Evolutionary conservation across 129 eudicot genomes (phyloP), one percentile per base, ranked within the genome.

Genomic region (Escallonia herrerae): DNA sequence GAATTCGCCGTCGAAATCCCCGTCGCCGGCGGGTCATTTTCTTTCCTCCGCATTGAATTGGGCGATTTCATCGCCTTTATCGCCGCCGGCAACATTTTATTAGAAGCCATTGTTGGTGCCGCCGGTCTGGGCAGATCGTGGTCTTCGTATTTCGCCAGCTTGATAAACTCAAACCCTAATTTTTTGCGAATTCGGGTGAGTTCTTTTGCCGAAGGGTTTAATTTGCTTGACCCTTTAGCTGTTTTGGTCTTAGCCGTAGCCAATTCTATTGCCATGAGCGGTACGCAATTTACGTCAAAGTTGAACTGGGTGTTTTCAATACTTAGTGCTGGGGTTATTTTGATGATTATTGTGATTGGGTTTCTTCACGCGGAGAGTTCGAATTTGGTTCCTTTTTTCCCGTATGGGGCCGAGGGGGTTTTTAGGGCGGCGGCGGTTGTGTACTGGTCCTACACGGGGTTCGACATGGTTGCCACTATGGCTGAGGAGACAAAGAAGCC

Each of bases 1-100:
- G 95, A 90, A 62, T 90, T 90, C 66, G 81, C 91, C 43, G 97
- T 90, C 14, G 97, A 90, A 68, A 72, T 90, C 48, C 97, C 95
- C 0, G 69, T 81, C 38, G 97, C 97, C 45, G 95, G 95, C 9
- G 95, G 95, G 0, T 90, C 97, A 1, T 90, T 90, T 60, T 83
- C 97, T 33, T 90, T 64, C 55, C 81, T 90, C 11, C 77, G 97
- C 0, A 58, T 90, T 47, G 97, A 90, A 43, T 72, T 86, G 46
- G 95, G 97, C n/a, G 97, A 90, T 63, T 84, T 90, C 59, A 12
- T 83, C 8, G 95, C 97, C 12, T 90, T 86, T 54, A 77, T 90
- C 46, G 95, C 97, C 43, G 95, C 95, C 39, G 90, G 91, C 33
- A 90, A 90, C 52, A 86, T 90, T 54, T 68, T 90, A 5, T 61